Base-by-base conservation (phyloP, 768 basidiomycete genomes). In the Termitomyces sp. region DNA sequence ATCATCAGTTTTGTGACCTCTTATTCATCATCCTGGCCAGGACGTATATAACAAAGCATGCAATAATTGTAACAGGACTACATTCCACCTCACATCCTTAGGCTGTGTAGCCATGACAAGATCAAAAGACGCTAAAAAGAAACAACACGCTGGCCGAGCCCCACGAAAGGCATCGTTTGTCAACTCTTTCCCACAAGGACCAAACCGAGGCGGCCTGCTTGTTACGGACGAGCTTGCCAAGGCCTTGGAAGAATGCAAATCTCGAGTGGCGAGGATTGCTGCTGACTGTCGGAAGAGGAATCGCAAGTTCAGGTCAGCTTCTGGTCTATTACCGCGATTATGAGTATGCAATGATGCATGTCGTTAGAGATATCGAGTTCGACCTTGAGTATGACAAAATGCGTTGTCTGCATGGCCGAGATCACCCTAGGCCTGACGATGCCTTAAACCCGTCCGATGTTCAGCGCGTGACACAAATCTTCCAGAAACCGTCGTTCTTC, bases 331-430 rank as follows among this genome's bases (percentile, higher is more conserved):
- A 30, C 36, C 8, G 56, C 13, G 1, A 10, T 12, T 35, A n/a
- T 24, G 5, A 30, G 18, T 10, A 28, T 44, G 3, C 6, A 14
- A 32, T 49, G 18, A 40, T 42, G 14, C 6, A 12, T 43, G 10
- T 18, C 12, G 6, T 7, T 42, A 63, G 58, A 24, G 62, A 63
- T 35, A 28, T 57, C 20, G 81, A 82, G 60, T 85, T 57, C 10
- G 81, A 82, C 57, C 82, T 83, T 55, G 83, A 84, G 60, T 62
- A 79, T 1, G 76, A 76, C 38, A 73, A 72, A 38, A 75, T 79
- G 59, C 51, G 61, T 36, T 81, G 80, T 61, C 65, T 80, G 24
- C 66, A 76, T 50, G 73, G 77, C 5, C 64, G 80, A 43, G n/a
- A n/a, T 12, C 14, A n/a, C 6, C 14, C 42, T 53, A 12, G 26